These are phyloP conservation scores for Lipomyces mesembrius DNA, from an alignment of 805 yeast genomes.

Conservation along the genomic window DNA sequence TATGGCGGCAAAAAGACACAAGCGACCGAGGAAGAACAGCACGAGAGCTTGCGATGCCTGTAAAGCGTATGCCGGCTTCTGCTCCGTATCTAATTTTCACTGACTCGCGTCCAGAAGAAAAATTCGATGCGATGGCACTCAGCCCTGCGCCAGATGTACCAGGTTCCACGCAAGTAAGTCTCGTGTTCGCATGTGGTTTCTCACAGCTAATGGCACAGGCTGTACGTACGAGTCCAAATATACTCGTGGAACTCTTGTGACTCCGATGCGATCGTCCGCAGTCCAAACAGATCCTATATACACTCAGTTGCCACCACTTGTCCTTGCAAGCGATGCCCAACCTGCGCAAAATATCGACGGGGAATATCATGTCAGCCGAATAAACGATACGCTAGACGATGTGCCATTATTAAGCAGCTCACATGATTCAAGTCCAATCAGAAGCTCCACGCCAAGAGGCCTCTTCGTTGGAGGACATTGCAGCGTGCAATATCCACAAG, in stretches of 20 bases:
- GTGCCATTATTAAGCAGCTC: no score
- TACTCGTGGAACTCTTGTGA: conserved; percentile 25
- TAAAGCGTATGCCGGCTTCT: conserved; percentile 12
- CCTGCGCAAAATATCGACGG: not conserved
- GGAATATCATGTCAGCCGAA: not conserved
- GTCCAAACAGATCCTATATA: conserved; percentile 18
- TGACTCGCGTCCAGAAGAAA: conserved; percentile 4
- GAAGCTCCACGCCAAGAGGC: not conserved
- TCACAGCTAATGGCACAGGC: conserved; percentile 6
- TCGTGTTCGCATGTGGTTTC: not conserved
- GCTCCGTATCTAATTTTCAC: not conserved
- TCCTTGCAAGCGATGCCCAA: not conserved
- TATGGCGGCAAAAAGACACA: not conserved
- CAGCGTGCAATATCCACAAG: not conserved
- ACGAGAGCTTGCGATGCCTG: conserved; percentile 35
- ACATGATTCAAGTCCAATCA: not conserved
- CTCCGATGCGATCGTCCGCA: conserved; percentile 22
- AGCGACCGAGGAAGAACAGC: conserved; percentile 32
- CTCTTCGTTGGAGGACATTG: not conserved
- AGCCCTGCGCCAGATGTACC: conserved; percentile 29
- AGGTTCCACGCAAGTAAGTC: conserved; percentile 12
- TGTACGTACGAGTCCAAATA: conserved; percentile 29
- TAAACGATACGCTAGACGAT: not conserved
- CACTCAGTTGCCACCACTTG: not conserved
- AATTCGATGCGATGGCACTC: conserved; percentile 26